Percentiles rank a stretch among this genome's conserved stretches.
phyloP scores from a whole-genome alignment of 352 stramenopile genomes.

The Thraustochytrium sp. region DNA sequence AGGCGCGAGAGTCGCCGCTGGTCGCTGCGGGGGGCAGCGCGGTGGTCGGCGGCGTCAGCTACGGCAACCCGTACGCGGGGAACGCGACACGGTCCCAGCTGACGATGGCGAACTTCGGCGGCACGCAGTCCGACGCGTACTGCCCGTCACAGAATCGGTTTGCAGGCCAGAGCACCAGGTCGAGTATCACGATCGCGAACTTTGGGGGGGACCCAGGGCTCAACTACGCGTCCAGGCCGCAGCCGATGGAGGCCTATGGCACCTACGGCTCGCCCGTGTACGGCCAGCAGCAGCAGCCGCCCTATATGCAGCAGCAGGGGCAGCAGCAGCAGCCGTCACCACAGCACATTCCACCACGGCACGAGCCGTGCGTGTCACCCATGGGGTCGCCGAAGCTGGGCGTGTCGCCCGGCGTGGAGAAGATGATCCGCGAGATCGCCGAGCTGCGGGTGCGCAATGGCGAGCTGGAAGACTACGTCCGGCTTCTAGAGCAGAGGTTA shows the following conservation, averaged over 20 bases:
- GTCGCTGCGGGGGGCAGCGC: not conserved
- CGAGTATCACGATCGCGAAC: constrained; percentile 23
- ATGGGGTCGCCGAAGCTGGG: constrained; percentile 3
- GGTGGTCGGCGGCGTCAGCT: not conserved
- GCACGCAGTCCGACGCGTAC: not conserved
- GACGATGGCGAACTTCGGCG: constrained; percentile 31
- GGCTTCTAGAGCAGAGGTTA: not conserved
- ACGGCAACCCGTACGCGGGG: not conserved
- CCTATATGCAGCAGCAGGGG: not conserved
- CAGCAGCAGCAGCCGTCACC: not conserved
- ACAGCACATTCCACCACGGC: not conserved
- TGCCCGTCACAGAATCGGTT: not conserved
- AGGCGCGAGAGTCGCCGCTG: no score
- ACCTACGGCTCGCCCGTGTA: not conserved
- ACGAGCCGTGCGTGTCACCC: not conserved
- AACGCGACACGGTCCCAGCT: constrained; percentile 24
- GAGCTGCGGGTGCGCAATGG: constrained; percentile 3
- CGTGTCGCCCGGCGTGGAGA: not conserved
- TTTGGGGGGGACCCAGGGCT: constrained; percentile 11
- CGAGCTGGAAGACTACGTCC: constrained; percentile 25
- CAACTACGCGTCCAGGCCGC: not conserved
- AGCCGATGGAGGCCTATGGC: not conserved
- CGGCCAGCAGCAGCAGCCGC: not conserved
- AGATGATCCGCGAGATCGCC: constrained; percentile 37
- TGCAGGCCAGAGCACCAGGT: constrained; percentile 17